Evolutionary conservation across 345 rosid species (phyloP).

Genomic region (Eucalyptus paniculata): DNA sequence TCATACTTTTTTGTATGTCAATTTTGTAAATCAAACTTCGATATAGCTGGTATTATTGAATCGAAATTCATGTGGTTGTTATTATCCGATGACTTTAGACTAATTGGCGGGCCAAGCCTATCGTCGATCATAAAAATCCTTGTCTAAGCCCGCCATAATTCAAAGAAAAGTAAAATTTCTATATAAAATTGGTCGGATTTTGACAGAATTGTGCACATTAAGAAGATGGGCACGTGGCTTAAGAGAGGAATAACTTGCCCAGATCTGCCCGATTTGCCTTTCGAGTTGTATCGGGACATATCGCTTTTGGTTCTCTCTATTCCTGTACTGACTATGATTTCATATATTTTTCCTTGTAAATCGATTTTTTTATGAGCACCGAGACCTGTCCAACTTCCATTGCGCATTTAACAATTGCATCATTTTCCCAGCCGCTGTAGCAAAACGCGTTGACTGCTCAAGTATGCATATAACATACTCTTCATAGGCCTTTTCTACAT

Average conservation of each 20-base stretch:
- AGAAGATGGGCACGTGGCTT: not conserved
- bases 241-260: not conserved
- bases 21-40: not conserved
- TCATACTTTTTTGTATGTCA: not conserved
- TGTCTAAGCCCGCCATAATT: not conserved
- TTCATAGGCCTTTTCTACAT: not conserved
- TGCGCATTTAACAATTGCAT: not conserved
- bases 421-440: not conserved
- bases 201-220: not conserved
- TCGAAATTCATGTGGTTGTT: not conserved
- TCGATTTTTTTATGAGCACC: not conserved
- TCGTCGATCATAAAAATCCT: not conserved
- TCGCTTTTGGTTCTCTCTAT: not conserved
- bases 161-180: not conserved
- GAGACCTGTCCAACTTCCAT: not conserved
- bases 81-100: not conserved
- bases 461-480: not conserved
- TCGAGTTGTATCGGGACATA: too few species aligned
- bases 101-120: not conserved
- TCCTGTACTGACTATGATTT: not conserved
- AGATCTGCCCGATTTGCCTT: not conserved
- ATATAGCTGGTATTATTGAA: not conserved
- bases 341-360: not conserved
- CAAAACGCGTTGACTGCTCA: not conserved
- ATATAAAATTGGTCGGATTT: not conserved